Evolutionary conservation across 2,329 filamentous ascomycete genomes (phyloP), one percentile per base, ranked within the genome.

Genomic region (Hymenotorrendiella dingleyae): DNA sequence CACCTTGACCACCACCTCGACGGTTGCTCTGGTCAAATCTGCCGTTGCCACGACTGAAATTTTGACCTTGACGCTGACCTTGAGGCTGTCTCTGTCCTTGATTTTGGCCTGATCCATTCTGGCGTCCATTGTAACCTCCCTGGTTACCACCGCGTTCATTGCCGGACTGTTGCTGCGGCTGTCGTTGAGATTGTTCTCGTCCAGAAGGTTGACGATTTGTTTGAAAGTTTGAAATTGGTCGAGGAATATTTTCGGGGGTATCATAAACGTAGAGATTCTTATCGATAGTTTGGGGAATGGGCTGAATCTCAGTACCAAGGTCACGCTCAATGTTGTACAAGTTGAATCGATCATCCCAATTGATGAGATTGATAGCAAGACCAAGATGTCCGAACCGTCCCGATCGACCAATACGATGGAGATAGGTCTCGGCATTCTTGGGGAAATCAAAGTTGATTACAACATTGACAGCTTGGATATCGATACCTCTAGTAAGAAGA

Each of bases 391-490:
- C 93, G 63, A 95, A 98, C 54, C 93, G 87, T 54, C 93, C 93
- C 39, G 93, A 98, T 62, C 93, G 87, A 72, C 93, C 93, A 63
- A 98, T 98, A 55, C 93, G 88, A 69, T 98, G 93, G 45, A 98
- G 81, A 63, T 98, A 98, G 0, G 93, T 98, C 69, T 98, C 93
- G 12, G 93, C 94, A 60, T 98, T 98, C 72, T 98, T 98, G 42
- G 93, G 93, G 65, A 98, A 98, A 62, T 98, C 93, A 61, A 98
- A 98, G 72, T 98, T 98, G 78, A 98, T 98, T 63, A 98, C 93
- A 42, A 98, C 93, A 58, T 98, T 98, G 61, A 98, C 93, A 41
- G 93, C 93, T 67, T 98, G 93, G 53, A 98, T 98, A 69, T 98
- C 93, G 60, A 98, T 98, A 80, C 93, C 93, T 68, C 93, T 90